These are phyloP conservation scores for Scheffersomyces coipomensis DNA, from an alignment of 805 yeast genomes.

Conservation along the genomic window DNA sequence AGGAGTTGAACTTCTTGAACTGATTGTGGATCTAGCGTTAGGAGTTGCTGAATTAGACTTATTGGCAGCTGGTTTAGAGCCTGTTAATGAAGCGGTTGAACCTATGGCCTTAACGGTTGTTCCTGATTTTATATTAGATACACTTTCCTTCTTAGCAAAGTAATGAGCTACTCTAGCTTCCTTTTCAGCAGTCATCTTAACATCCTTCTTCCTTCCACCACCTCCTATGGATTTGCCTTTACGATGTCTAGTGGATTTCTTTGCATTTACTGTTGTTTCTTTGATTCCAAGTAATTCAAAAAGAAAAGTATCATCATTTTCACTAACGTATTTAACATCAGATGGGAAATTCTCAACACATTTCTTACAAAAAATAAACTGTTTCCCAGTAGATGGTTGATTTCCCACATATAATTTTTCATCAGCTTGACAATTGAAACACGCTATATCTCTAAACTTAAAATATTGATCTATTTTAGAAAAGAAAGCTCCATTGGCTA, in stretches of 20 bases:
- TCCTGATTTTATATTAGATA: conserved; percentile 33
- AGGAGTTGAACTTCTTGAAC: not conserved
- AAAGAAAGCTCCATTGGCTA: conserved; percentile 57
- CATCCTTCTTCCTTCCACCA: conserved; percentile 15
- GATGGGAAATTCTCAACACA: conserved; percentile 33
- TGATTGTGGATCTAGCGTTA: not conserved
- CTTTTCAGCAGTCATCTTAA: conserved; percentile 18
- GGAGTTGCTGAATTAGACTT: conserved; percentile 2
- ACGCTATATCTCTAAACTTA: conserved; percentile 50
- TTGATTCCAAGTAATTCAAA: conserved; percentile 48
- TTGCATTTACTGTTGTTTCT: conserved; percentile 27
- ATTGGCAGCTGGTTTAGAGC: conserved; percentile 5
- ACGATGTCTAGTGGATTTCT: conserved; percentile 26
- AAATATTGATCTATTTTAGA: conserved; percentile 45
- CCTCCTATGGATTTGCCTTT: conserved; percentile 8
- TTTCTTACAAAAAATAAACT: conserved; percentile 38
- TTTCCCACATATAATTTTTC: conserved; percentile 34
- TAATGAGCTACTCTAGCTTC: conserved; percentile 40
- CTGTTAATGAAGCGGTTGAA: conserved; percentile 16
- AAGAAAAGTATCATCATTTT: conserved; percentile 46
- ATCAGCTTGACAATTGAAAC: conserved; percentile 45
- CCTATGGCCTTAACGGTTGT: conserved; percentile 40
- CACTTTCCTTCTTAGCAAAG: conserved; percentile 27
- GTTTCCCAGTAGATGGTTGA: conserved; percentile 4
- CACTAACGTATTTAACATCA: conserved; percentile 35